phyloP scores from a whole-genome alignment of 768 basidiomycete species.

The Trametes villosa region DNA sequence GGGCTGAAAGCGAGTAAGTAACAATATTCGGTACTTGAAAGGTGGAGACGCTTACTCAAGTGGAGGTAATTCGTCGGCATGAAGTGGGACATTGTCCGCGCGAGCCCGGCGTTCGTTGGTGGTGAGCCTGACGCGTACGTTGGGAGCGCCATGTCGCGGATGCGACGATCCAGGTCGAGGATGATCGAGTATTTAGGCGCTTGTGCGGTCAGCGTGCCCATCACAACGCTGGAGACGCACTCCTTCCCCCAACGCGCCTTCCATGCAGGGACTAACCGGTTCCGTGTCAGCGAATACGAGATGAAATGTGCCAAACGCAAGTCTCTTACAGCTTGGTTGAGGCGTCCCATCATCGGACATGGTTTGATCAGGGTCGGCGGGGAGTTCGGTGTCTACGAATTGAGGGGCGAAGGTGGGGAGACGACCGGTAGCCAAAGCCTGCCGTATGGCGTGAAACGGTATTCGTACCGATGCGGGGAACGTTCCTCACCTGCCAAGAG shows the following conservation, averaged over 20 bases:
- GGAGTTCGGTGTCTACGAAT: conserved; percentile 54
- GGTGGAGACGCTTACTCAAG: conserved; percentile 51
- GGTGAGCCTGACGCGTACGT: conserved; percentile 57
- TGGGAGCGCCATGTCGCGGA: conserved; percentile 69
- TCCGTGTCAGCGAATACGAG: conserved; percentile 53
- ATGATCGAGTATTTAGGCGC: conserved; percentile 66
- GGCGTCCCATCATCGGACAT: conserved; percentile 58
- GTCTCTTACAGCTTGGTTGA: conserved; percentile 45
- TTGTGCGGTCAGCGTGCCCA: conserved; percentile 59
- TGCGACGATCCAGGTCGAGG: conserved; percentile 68
- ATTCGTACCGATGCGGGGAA: background rate
- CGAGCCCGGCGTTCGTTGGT: conserved; percentile 53
- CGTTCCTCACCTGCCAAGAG: conserved; percentile 45
- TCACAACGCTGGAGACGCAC: conserved; percentile 56
- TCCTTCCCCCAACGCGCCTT: conserved; percentile 59
- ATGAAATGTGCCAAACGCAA: background rate
- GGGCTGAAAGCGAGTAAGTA: conserved; percentile 66
- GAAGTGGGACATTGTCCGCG: conserved; percentile 70
- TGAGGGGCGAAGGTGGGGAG: conserved; percentile 44
- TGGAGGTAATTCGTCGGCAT: conserved; percentile 79
- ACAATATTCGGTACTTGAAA: background rate
- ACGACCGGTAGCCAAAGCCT: conserved; percentile 53
- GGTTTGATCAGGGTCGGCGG: conserved; percentile 59
- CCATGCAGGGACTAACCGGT: conserved; percentile 61
- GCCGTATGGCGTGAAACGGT: conserved; percentile 7